A percentile compares a stretch with the other conserved stretches of the same genome.
These are phyloP conservation scores for Auriscalpium orientale DNA, from an alignment of 768 basidiomycete genomes.

Conservation along the genomic window DNA sequence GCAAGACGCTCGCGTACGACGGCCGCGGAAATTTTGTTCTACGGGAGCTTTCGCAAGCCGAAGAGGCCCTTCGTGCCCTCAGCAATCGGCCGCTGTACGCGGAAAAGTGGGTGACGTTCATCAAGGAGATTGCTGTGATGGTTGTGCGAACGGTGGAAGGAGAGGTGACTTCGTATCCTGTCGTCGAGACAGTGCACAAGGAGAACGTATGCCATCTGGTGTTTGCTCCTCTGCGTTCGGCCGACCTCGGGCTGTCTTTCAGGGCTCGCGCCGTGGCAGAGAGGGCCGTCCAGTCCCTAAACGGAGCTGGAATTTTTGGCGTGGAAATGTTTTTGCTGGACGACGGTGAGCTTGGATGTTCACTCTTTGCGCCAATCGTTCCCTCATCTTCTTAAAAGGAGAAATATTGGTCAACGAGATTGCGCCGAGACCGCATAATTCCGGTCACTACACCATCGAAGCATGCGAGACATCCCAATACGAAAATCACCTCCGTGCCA, in stretches of 20 bases:
- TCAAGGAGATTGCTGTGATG: conserved; percentile 92
- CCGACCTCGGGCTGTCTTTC: conserved; percentile 43
- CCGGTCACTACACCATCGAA: conserved; percentile 98
- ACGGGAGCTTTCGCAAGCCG: conserved; percentile 41
- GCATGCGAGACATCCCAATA: conserved; percentile 96
- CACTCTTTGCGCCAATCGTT: neutral
- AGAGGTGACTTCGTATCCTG: conserved; percentile 76
- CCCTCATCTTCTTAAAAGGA: conserved; percentile 34
- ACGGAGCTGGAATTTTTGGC: conserved; percentile 92
- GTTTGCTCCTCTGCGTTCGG: conserved; percentile 73
- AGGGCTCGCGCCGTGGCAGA: conserved; percentile 73
- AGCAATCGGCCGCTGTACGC: conserved; percentile 77
- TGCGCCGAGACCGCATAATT: conserved; percentile 96
- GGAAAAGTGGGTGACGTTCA: conserved; percentile 88
- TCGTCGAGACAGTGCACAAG: conserved; percentile 92
- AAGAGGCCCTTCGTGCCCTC: conserved; percentile 50
- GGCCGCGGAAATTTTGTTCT: conserved; percentile 89
- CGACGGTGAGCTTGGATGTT: conserved; percentile 49
- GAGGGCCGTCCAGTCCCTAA: conserved; percentile 65
- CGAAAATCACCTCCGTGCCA: conserved; percentile 94
- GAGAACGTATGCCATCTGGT: conserved; percentile 92
- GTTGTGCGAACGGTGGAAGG: conserved; percentile 78
- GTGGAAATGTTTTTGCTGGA: conserved; percentile 96
- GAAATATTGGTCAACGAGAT: conserved; percentile 89
- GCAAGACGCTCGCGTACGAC: conserved; percentile 91